A percentile compares a stretch with the other conserved stretches of the same genome.
Conservation (phyloP, 2,329 filamentous ascomycete genomes). For the Zymoseptoria tritici region DNA sequence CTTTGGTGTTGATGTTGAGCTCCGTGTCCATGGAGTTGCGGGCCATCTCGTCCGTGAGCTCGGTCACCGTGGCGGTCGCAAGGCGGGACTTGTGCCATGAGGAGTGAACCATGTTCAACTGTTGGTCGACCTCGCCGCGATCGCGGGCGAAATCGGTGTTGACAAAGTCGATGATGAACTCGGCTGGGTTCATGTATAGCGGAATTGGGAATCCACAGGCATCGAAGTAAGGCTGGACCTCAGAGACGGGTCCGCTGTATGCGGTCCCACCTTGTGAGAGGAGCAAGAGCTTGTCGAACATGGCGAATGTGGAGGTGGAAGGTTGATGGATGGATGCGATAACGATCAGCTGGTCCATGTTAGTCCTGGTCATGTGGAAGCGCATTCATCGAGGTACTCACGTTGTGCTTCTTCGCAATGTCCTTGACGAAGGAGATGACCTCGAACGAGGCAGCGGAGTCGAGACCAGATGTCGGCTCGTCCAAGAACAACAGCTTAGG, state of each 20-base stretch:
- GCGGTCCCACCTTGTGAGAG: conserved; percentile 63
- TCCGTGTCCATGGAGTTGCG: conserved; percentile 28
- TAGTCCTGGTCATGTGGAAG: background rate
- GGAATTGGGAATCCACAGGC: conserved; percentile 57
- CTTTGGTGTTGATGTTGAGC: conserved; percentile 22
- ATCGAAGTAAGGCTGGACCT: conserved; percentile 57
- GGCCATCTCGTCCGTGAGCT: conserved; percentile 31
- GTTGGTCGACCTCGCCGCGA: conserved; percentile 39
- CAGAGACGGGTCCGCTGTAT: conserved; percentile 60
- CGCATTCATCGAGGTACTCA: conserved; percentile 30
- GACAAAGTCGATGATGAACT: conserved; percentile 70
- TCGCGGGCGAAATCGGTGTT: conserved; percentile 65
- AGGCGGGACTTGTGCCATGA: conserved; percentile 49
- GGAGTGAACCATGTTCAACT: conserved; percentile 47
- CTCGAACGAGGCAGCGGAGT: conserved; percentile 68
- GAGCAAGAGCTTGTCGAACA: conserved; percentile 73
- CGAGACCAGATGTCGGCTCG: conserved; percentile 76
- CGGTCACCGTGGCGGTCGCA: conserved; percentile 28
- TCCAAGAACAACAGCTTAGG: conserved; percentile 77
- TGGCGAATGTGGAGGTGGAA: conserved; percentile 67
- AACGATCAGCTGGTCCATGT: conserved; percentile 54
- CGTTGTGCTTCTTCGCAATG: conserved; percentile 59
- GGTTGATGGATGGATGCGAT: conserved; percentile 82
- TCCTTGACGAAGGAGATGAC: conserved; percentile 65
- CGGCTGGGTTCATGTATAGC: conserved; percentile 67